These are phyloP conservation scores for Beauveria caledonica DNA, from an alignment of 2,329 filamentous ascomycete genomes.

Conservation along the genomic window DNA sequence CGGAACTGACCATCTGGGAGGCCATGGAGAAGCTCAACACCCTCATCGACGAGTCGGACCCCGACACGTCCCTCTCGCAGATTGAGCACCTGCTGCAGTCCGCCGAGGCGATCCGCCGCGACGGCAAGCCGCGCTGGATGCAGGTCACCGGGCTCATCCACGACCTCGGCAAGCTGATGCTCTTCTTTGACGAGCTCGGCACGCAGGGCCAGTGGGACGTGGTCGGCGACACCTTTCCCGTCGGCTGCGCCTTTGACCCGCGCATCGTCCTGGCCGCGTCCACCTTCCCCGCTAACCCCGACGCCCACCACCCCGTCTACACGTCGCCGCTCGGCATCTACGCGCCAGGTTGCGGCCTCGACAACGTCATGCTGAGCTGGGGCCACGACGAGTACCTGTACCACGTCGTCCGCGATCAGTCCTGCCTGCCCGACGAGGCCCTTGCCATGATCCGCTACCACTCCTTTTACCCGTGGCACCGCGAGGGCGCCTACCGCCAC, in stretches of 20 bases:
- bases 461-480: constrained; percentile 89
- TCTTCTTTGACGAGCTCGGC: constrained; percentile 56
- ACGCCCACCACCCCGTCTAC: constrained; percentile 63
- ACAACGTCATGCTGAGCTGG: constrained; percentile 86
- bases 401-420: constrained; percentile 77
- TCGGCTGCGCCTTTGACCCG: constrained; percentile 66
- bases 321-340: constrained; percentile 74
- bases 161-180: constrained; percentile 72
- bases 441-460: constrained; percentile 92
- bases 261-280: constrained; percentile 68
- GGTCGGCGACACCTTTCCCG: constrained; percentile 77
- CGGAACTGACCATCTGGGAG: constrained; percentile 80
- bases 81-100: constrained; percentile 86
- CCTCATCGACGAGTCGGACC: constrained; percentile 83
- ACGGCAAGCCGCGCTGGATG: constrained; percentile 78
- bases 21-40: constrained; percentile 91
- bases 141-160: constrained; percentile 70
- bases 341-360: constrained; percentile 66
- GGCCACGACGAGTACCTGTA: constrained; percentile 86
- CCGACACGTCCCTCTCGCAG: constrained; percentile 78
- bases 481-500: constrained; percentile 67
- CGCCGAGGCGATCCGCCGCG: constrained; percentile 80
- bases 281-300: constrained; percentile 70
- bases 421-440: constrained; percentile 67
- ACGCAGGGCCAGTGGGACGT: constrained; percentile 91